phyloP scores from a whole-genome alignment of 2,329 filamentous ascomycete genomes.

The Mycogone perniciosa region DNA sequence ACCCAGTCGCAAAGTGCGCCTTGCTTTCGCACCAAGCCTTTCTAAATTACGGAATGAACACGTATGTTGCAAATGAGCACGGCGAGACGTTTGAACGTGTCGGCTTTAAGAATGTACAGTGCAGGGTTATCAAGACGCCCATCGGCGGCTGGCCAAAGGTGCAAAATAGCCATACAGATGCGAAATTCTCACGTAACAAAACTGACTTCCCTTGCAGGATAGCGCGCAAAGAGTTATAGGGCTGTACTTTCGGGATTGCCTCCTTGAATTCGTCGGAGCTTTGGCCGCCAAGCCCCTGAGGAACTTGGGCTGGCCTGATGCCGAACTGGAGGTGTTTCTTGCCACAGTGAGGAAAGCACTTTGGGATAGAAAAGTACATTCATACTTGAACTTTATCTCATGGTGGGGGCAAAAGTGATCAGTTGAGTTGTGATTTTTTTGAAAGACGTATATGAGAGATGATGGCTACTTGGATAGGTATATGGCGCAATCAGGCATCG shows the following conservation, averaged over 20 bases:
- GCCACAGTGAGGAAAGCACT: constrained; percentile 20
- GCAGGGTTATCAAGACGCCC: constrained; percentile 32
- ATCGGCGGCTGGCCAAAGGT: constrained; percentile 30
- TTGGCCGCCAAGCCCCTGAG: constrained; percentile 29
- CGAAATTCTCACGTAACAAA: background rate
- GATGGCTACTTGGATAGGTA: too few species aligned
- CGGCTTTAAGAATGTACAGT: constrained; percentile 21
- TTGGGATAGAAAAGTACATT: constrained; percentile 25
- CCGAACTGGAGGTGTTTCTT: constrained; percentile 25
- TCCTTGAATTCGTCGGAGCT: constrained; percentile 31
- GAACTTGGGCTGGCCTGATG: constrained; percentile 23
- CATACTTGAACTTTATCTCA: constrained; percentile 31
- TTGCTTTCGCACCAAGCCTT: constrained; percentile 12
- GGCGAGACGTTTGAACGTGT: constrained; percentile 13
- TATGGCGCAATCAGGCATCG: too few species aligned
- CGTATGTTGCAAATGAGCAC: constrained; percentile 14
- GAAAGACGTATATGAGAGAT: too few species aligned
- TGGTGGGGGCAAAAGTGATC: constrained; percentile 31
- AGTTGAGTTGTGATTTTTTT: too few species aligned
- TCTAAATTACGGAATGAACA: constrained; percentile 15
- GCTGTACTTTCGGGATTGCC: constrained; percentile 32
- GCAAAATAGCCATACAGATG: constrained; percentile 11
- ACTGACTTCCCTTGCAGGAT: constrained; percentile 11
- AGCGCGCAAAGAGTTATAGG: constrained; percentile 29
- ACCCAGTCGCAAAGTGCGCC: constrained; percentile 13